Percentiles rank a stretch among this genome's conserved stretches.
These are phyloP conservation scores for Pichia sp. DNA, from an alignment of 1,139 yeast species.

Conservation along the genomic window DNA sequence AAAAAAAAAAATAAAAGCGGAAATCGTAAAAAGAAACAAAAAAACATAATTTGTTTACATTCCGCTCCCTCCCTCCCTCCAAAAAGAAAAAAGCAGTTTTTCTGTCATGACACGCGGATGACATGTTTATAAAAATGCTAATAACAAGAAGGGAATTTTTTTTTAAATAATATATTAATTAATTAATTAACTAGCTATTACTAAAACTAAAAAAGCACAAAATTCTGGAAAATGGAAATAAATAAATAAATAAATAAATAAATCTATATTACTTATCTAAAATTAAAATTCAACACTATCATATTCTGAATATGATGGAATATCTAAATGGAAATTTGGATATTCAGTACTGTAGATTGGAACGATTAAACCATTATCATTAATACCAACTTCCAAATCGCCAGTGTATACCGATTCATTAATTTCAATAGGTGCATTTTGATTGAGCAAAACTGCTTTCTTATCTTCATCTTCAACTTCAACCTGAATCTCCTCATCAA, in stretches of 20 bases:
- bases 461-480: not conserved
- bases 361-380: conserved; percentile 35
- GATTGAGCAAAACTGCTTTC: not conserved
- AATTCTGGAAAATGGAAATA: not conserved
- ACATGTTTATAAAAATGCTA: too few species aligned
- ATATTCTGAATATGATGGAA: conserved; percentile 49
- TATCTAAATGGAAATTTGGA: conserved; percentile 82
- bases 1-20: too few species aligned
- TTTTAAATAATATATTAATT: too few species aligned
- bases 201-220: not conserved
- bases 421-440: not conserved
- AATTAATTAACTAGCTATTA: too few species aligned
- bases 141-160: too few species aligned
- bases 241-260: not conserved
- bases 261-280: too few species aligned
- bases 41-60: too few species aligned
- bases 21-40: too few species aligned
- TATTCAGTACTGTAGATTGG: conserved; percentile 58
- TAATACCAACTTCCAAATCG: conserved; percentile 21
- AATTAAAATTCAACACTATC: not conserved
- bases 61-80: too few species aligned
- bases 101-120: too few species aligned
- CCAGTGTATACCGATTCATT: not conserved
- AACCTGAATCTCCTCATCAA: conserved; percentile 22
- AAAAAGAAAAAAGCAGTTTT: too few species aligned